Conservation (phyloP, 2,329 filamentous ascomycete species). For the Zymoseptoria pseudotritici region DNA sequence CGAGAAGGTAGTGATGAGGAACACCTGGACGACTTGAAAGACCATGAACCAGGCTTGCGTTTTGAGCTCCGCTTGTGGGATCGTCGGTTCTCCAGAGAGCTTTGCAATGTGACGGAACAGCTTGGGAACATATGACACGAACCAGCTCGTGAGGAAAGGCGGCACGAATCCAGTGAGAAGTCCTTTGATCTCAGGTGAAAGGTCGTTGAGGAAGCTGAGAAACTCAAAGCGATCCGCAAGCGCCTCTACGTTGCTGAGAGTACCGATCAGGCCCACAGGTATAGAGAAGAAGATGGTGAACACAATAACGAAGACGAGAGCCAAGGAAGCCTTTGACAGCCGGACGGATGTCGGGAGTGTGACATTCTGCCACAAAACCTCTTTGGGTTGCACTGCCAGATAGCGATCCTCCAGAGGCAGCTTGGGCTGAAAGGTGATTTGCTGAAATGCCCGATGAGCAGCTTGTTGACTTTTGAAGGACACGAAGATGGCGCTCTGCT, state of each 20-base stretch:
- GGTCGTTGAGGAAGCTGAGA: slow-evolving; percentile 25
- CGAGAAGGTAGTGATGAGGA: slow-evolving; percentile 35
- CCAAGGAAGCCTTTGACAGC: slow-evolving; percentile 25
- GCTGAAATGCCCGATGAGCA: slow-evolving; percentile 76
- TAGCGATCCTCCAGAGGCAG: slow-evolving; percentile 34
- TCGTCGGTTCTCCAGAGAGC: slow-evolving; percentile 32
- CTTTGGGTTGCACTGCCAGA: slow-evolving; percentile 38
- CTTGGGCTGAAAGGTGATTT: slow-evolving; percentile 25
- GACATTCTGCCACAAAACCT: slow-evolving; percentile 43
- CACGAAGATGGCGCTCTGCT: slow-evolving; percentile 72
- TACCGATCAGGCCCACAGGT: slow-evolving; percentile 28
- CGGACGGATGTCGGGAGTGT: slow-evolving; percentile 27
- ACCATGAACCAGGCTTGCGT: slow-evolving; percentile 34
- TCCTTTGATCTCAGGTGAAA: slow-evolving; percentile 25
- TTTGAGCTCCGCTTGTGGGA: slow-evolving; percentile 38
- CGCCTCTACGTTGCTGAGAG: slow-evolving; percentile 28
- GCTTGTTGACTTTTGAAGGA: slow-evolving; percentile 76
- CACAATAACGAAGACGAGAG: slow-evolving; percentile 25
- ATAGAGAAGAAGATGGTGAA: slow-evolving; percentile 34
- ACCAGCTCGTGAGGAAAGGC: slow-evolving; percentile 26
- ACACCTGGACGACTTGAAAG: slow-evolving; percentile 37
- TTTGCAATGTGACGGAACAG: slow-evolving; percentile 30
- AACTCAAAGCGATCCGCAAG: slow-evolving; percentile 24
- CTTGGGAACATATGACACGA: slow-evolving; percentile 30
- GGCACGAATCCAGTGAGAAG: slow-evolving; percentile 28